Evolutionary conservation across 83 land plant species (phyloP).

Genomic region (Diphasiastrum complanatum): DNA sequence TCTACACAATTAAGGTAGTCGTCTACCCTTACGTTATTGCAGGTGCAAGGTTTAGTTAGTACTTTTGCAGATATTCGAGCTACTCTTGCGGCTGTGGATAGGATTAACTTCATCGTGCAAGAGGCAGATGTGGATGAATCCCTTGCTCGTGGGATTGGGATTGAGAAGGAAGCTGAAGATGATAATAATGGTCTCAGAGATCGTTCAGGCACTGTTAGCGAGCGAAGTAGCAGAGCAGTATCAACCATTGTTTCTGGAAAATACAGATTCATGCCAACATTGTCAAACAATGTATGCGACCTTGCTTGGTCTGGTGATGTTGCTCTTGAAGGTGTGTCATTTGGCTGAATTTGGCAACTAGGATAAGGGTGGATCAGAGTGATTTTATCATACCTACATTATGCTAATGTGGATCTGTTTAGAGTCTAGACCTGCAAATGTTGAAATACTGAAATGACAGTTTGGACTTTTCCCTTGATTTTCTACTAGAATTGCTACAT

Average conservation of each 20-base stretch:
- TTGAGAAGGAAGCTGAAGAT: constrained; percentile 33
- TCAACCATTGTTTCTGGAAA: no score
- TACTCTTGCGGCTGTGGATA: constrained; percentile 68
- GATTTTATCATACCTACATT: no score
- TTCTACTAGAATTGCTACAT: no score
- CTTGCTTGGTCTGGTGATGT: constrained; percentile 91
- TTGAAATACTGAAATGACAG: no score
- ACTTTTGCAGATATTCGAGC: constrained; percentile 90
- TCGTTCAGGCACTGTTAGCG: constrained; percentile 17
- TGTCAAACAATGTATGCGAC: constrained; percentile 37
- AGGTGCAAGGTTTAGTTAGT: constrained; percentile 98
- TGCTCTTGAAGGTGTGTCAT: constrained; percentile 66
- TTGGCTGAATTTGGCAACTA: no score
- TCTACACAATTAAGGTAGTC: no score
- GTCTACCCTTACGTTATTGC: no score
- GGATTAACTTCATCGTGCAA: constrained; percentile 67
- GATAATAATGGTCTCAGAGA: constrained; percentile 25
- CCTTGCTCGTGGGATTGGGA: constrained; percentile 73
- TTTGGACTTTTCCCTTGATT: no score
- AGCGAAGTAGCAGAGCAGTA: no score
- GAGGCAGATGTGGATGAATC: constrained; percentile 63
- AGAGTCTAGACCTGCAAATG: no score
- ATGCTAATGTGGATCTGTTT: no score
- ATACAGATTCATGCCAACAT: constrained; percentile 47
- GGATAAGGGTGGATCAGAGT: no score